Conservation (phyloP, 192 early-diverging fungal species). For the Backusella morwellensis region DNA sequence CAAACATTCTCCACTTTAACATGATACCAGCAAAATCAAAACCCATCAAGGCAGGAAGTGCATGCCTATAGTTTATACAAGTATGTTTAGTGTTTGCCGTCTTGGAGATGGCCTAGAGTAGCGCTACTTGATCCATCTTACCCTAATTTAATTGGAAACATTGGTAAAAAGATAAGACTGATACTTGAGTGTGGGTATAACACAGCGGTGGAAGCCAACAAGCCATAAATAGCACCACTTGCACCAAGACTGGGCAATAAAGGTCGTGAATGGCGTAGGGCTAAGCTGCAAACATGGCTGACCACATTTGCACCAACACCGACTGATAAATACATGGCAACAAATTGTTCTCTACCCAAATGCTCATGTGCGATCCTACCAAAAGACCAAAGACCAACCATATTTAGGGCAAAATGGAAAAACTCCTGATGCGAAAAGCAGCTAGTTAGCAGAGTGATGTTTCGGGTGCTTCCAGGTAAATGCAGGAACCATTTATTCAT, state of each 20-base stretch:
- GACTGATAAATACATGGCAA: constrained; percentile 77
- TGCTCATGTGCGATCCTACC: constrained; percentile 44
- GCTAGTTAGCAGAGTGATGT: constrained; percentile 77
- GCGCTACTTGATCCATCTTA: constrained; percentile 10
- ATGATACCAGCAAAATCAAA: constrained; percentile 74
- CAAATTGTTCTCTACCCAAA: constrained; percentile 66
- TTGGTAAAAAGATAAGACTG: constrained; percentile 62
- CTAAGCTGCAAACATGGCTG: constrained; percentile 58
- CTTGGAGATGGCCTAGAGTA: too few species aligned
- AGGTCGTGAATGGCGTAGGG: constrained; percentile 32
- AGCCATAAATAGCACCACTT: constrained; percentile 76
- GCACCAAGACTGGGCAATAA: constrained; percentile 77
- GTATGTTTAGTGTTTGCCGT: too few species aligned
- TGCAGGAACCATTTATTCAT: constrained; percentile 81
- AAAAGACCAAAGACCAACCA: constrained; percentile 74
- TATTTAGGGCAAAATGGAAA: constrained; percentile 81
- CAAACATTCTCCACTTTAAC: constrained; percentile 69
- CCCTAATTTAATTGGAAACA: constrained; percentile 39
- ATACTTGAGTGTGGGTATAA: constrained; percentile 57
- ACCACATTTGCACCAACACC: constrained; percentile 64
- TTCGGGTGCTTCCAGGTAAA: constrained; percentile 62
- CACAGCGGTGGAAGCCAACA: constrained; percentile 59
- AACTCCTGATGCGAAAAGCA: constrained; percentile 74
- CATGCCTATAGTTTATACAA: constrained; percentile 38
- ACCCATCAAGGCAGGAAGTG: constrained; percentile 66